A percentile compares a stretch with the other conserved stretches of the same genome.
Conservation (phyloP, 148 eudicot genomes). For the Amaranthus cruentus region DNA sequence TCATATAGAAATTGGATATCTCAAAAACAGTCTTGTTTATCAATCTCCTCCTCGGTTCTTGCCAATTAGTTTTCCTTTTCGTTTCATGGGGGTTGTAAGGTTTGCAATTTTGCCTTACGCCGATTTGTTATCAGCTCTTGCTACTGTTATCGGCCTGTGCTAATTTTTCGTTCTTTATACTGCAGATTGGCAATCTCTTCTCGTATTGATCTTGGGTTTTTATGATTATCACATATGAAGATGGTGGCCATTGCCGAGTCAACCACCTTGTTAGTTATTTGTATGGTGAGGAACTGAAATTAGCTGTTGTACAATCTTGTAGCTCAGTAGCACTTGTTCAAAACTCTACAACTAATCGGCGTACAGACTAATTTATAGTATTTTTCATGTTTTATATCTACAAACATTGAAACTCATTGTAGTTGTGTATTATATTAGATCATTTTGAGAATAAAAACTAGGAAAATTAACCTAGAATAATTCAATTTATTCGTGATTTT, state of each 20-base stretch:
- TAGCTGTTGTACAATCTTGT: too few relatives aligned
- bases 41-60: background rate
- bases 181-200: constrained; percentile 6
- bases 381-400: too few relatives aligned
- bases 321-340: too few relatives aligned
- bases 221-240: background rate
- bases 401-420: too few relatives aligned
- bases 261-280: background rate
- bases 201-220: background rate
- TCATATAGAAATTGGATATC: background rate
- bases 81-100: background rate
- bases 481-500: too few relatives aligned
- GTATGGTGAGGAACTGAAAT: too few relatives aligned
- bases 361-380: too few relatives aligned
- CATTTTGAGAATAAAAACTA: too few relatives aligned
- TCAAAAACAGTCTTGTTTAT: background rate
- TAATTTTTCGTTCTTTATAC: background rate
- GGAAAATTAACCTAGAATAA: too few relatives aligned
- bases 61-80: background rate
- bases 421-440: too few relatives aligned
- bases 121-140: background rate
- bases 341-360: too few relatives aligned
- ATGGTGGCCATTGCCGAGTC: background rate
- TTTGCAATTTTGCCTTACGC: background rate
- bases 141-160: background rate